These are phyloP conservation scores for Sporisorium graminicola DNA, from an alignment of 1,284 basidiomycete species.

Conservation along the genomic window DNA sequence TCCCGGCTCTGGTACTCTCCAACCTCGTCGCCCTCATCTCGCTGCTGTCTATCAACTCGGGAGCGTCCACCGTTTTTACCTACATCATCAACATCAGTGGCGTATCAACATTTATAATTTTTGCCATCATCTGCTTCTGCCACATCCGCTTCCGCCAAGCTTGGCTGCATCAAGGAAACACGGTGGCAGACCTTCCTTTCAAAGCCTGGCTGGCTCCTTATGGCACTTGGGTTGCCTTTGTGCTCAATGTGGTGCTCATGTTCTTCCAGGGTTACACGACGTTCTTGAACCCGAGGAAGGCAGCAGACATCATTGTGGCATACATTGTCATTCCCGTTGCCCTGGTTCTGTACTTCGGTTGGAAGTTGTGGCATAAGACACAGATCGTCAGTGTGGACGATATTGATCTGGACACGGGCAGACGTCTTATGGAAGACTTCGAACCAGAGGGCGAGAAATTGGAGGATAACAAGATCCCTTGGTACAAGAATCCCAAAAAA, in stretches of 20 bases:
- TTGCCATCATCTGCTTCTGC: slow-evolving; percentile 48
- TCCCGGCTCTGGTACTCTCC: slow-evolving; percentile 47
- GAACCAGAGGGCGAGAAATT: background rate
- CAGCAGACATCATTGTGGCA: slow-evolving; percentile 81
- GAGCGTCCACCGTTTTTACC: slow-evolving; percentile 41
- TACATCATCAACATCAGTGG: slow-evolving; percentile 53
- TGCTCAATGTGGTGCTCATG: slow-evolving; percentile 43
- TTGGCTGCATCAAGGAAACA: slow-evolving; percentile 40
- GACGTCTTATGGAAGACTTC: slow-evolving; percentile 31
- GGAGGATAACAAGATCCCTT: background rate
- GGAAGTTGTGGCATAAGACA: slow-evolving; percentile 73
- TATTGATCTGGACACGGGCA: slow-evolving; percentile 39
- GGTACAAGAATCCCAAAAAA: slow-evolving; percentile 36
- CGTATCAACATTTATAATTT: slow-evolving; percentile 50
- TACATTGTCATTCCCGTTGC: slow-evolving; percentile 82
- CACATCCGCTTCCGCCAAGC: slow-evolving; percentile 58
- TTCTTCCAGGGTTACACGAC: slow-evolving; percentile 59
- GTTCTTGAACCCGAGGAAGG: slow-evolving; percentile 45
- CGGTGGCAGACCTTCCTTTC: slow-evolving; percentile 46
- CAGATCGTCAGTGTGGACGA: slow-evolving; percentile 46
- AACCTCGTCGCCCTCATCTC: slow-evolving; percentile 49
- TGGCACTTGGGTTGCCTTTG: slow-evolving; percentile 34
- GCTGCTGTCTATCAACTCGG: slow-evolving; percentile 42
- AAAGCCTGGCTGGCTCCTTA: slow-evolving; percentile 40
- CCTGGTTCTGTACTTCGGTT: slow-evolving; percentile 79